phyloP scores from a whole-genome alignment of 2,329 filamentous ascomycete genomes.

The Fusarium illudens region DNA sequence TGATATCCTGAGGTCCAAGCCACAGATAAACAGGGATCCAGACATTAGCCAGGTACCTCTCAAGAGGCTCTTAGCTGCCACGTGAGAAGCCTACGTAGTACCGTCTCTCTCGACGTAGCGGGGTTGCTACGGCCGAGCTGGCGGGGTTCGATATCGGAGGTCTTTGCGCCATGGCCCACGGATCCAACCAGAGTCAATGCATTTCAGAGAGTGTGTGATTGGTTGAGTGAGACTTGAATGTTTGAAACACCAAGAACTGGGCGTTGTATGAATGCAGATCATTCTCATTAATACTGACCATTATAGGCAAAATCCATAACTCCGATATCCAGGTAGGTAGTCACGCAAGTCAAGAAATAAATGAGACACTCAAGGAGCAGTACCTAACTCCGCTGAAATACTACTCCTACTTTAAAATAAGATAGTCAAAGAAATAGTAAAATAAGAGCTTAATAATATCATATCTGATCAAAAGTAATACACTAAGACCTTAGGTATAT shows the following conservation, averaged over 20 bases:
- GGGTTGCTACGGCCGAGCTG: not conserved
- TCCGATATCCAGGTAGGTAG: too few relatives aligned
- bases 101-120: slow-evolving; percentile 1
- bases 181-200: slow-evolving; percentile 34
- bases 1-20: not conserved
- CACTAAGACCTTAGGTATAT: too few relatives aligned
- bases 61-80: not conserved
- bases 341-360: too few relatives aligned
- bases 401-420: too few relatives aligned
- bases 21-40: not conserved
- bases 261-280: not conserved
- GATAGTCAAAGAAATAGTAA: too few relatives aligned
- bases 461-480: too few relatives aligned
- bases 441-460: too few relatives aligned
- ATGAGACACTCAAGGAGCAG: too few relatives aligned
- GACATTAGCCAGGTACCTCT: not conserved
- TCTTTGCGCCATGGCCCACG: slow-evolving; percentile 10
- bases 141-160: slow-evolving; percentile 42
- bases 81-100: slow-evolving; percentile 5
- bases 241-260: not conserved
- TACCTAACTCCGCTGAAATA: too few relatives aligned
- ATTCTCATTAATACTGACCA: not conserved
- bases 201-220: slow-evolving; percentile 16
- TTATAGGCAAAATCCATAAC: not conserved
- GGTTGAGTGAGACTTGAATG: not conserved